Evolutionary conservation across 768 basidiomycete genomes (phyloP).

Genomic region (Podaxis carcinomalis): DNA sequence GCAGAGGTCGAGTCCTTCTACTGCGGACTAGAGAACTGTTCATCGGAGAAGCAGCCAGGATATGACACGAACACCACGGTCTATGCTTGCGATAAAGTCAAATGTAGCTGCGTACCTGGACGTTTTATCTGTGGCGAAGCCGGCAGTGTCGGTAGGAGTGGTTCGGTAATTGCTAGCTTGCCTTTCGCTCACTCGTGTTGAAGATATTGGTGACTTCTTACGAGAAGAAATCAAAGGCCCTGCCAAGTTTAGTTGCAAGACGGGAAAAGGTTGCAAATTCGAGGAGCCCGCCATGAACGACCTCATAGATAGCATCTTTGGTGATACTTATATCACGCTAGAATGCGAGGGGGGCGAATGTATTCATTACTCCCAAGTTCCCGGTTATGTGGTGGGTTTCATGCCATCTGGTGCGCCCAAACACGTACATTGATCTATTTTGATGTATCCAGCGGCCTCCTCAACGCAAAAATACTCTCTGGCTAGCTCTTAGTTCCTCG

Average conservation of each 20-base stretch:
- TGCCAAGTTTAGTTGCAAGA: constrained; percentile 75
- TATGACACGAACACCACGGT: constrained; percentile 68
- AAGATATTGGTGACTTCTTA: constrained; percentile 94
- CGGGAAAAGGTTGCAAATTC: constrained; percentile 76
- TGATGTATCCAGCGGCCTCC: constrained; percentile 51
- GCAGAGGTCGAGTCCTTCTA: constrained; percentile 94
- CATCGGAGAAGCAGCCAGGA: constrained; percentile 38
- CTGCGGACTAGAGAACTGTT: constrained; percentile 78
- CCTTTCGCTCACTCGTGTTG: neutral
- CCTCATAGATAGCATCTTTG: constrained; percentile 91
- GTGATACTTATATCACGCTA: constrained; percentile 85
- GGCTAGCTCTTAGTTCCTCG: constrained; percentile 83
- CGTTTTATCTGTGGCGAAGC: constrained; percentile 95
- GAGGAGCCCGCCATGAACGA: constrained; percentile 97
- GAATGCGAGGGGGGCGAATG: constrained; percentile 90
- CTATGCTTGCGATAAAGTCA: constrained; percentile 79
- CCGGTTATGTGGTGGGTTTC: constrained; percentile 73
- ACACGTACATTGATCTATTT: neutral
- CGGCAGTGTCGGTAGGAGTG: constrained; percentile 78
- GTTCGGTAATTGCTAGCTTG: neutral
- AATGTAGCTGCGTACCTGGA: constrained; percentile 91
- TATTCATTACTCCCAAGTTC: constrained; percentile 88
- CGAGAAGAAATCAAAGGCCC: constrained; percentile 88
- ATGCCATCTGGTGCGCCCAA: neutral
- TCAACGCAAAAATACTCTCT: constrained; percentile 77